phyloP scores from a whole-genome alignment of 2,329 filamentous ascomycete species.

The Pseudogymnoascus sp. region DNA sequence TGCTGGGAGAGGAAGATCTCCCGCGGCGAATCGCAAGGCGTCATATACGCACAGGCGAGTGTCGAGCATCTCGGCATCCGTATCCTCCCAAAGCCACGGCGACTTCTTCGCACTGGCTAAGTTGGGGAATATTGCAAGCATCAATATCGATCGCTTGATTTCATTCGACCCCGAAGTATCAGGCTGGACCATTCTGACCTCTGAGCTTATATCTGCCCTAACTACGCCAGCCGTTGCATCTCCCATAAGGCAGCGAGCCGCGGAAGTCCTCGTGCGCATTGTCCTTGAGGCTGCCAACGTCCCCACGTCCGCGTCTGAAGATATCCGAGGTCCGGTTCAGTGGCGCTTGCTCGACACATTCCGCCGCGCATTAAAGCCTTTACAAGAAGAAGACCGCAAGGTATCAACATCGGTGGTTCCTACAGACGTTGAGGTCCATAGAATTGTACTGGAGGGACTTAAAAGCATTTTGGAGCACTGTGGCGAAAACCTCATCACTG shows the following conservation, averaged over 20 bases:
- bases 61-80: slow-evolving; percentile 39
- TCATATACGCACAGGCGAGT: slow-evolving; percentile 27
- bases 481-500: slow-evolving; percentile 71
- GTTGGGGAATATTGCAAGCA: slow-evolving; percentile 60
- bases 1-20: slow-evolving; percentile 1
- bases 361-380: slow-evolving; percentile 48
- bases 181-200: slow-evolving; percentile 64
- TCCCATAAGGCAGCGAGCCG: slow-evolving; percentile 50
- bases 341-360: slow-evolving; percentile 61
- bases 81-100: slow-evolving; percentile 48
- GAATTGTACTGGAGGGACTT: slow-evolving; percentile 67
- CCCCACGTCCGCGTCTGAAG: slow-evolving; percentile 43
- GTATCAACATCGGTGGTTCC: slow-evolving; percentile 49
- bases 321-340: slow-evolving; percentile 54
- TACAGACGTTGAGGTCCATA: slow-evolving; percentile 71
- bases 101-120: slow-evolving; percentile 64
- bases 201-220: slow-evolving; percentile 44
- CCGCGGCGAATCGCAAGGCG: slow-evolving; percentile 19
- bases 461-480: slow-evolving; percentile 79
- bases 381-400: slow-evolving; percentile 46
- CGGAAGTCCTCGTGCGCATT: slow-evolving; percentile 53
- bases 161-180: slow-evolving; percentile 56
- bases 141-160: slow-evolving; percentile 68
- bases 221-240: slow-evolving; percentile 39
- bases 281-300: slow-evolving; percentile 49